Conservation (phyloP, 176 grass and related monocot species). For the Leersia perrieri region DNA sequence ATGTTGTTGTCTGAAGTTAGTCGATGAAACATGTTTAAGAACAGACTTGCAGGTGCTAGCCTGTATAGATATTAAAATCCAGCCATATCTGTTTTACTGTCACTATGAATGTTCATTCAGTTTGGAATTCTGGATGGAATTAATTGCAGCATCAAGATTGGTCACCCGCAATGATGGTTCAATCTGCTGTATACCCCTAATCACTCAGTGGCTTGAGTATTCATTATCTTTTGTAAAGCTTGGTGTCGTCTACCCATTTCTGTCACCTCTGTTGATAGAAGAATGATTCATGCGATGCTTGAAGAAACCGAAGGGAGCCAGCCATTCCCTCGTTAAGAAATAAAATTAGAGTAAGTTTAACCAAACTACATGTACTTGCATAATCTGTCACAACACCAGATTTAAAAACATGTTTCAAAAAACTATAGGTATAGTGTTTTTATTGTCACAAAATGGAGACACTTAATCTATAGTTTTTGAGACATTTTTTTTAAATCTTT, state of each 20-base stretch:
- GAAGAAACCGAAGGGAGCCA: not conserved
- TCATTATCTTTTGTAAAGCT: not conserved
- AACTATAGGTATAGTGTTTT: no score
- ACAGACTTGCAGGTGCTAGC: not conserved
- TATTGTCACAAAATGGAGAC: no score
- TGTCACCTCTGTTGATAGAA: not conserved
- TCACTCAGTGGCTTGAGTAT: not conserved
- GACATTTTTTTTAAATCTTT: no score
- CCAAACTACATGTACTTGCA: no score
- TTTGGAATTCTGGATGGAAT: not conserved
- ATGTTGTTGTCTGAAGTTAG: not conserved
- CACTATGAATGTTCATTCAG: not conserved
- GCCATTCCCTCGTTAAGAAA: no score
- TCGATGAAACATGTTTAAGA: constrained; percentile 20
- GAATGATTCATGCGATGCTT: not conserved
- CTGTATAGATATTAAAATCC: constrained; percentile 11
- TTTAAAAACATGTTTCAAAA: no score
- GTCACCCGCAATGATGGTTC: not conserved
- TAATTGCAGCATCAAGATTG: not conserved
- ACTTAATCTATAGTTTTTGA: no score
- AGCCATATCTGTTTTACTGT: not conserved
- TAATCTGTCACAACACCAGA: no score
- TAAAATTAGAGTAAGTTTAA: no score
- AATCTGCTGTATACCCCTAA: not conserved
- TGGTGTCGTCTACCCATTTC: no score